Base-by-base conservation (phyloP, 169 alveolate genomes). In the Eimeria falciformis region DNA sequence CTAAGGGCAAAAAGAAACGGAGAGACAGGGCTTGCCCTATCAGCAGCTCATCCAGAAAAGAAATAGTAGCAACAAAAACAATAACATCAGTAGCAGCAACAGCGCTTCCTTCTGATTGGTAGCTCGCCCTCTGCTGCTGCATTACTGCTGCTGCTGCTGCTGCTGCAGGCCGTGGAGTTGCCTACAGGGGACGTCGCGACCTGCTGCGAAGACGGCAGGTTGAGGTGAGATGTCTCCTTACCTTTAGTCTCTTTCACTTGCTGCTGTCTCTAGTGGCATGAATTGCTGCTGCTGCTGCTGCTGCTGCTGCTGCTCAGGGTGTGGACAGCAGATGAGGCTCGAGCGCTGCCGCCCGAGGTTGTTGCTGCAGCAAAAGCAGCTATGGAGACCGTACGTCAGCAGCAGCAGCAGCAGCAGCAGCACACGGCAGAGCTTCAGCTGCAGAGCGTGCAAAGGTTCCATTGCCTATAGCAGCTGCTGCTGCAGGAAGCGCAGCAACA, bases 251-350 rank as follows among this genome's bases (percentile, higher is more conserved):
- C 37, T 73, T 12, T 23, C n/a, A 27, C 68, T 50, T 18, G 62
- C 66, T 43, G 85, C 85, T 18, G 66, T 18, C n/a, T n/a, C n/a
- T n/a, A n/a, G n/a, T n/a, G n/a, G n/a, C n/a, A n/a, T n/a, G n/a
- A n/a, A n/a, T 2, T 43, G 58, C 85, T 75, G 58, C 47, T 75
- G 85, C 85, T 75, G 68, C 68, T 75, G 85, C 68, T 75, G 58
- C 85, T 29, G 23, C 50, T 47, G 12, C 58, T 79, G 55, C 53
- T 27, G 18, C 11, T 82, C 58, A 83, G 91, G 7, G 68, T 83
- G 23, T 83, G 91, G 91, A 83, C 91, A 45, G 75, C 17, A n/a
- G 91, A 83, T 23, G 25, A 29, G 56, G 81, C 33, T 17, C 91
- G 91, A 29, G 79, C 91, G 45, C 81, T 83, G 62, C 91, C 91